These are phyloP conservation scores for Lyophyllum decastes DNA, from an alignment of 768 basidiomycete genomes.

Conservation along the genomic window DNA sequence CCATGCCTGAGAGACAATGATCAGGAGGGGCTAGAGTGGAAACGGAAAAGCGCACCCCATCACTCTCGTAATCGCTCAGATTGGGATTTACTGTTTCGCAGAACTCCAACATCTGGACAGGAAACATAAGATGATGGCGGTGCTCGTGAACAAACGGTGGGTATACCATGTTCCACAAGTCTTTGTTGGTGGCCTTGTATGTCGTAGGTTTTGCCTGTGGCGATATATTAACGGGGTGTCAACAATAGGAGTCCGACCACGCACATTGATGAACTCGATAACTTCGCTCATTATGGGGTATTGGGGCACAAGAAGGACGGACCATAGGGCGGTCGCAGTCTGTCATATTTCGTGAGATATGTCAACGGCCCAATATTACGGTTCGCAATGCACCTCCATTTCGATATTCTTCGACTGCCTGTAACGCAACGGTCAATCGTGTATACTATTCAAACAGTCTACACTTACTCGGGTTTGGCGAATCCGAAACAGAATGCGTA, in stretches of 20 bases:
- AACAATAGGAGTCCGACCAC: conserved; percentile 16
- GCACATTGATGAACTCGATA: conserved; percentile 64
- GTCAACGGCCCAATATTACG: background rate
- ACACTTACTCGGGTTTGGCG: conserved; percentile 69
- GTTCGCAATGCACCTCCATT: conserved; percentile 61
- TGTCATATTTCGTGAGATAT: conserved; percentile 23
- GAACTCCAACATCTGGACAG: conserved; percentile 71
- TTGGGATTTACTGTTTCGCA: conserved; percentile 60
- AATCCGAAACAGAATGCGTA: conserved; percentile 74
- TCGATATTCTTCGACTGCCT: conserved; percentile 79
- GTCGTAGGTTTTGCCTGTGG: conserved; percentile 44
- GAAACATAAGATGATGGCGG: background rate
- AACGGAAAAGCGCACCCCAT: conserved; percentile 50
- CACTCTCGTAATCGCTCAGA: conserved; percentile 70
- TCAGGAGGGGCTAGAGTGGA: conserved; percentile 1
- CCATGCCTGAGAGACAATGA: conserved; percentile 58
- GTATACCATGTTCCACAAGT: conserved; percentile 83
- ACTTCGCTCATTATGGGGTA: conserved; percentile 70
- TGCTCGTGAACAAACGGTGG: background rate
- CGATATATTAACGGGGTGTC: conserved; percentile 20
- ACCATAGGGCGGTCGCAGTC: conserved; percentile 76
- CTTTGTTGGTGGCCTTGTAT: conserved; percentile 82
- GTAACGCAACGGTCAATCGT: background rate
- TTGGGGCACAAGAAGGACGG: conserved; percentile 67
- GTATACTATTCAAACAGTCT: background rate